Evolutionary conservation across 305 asterid species (phyloP).

Genomic region (Solanum hybrid): DNA sequence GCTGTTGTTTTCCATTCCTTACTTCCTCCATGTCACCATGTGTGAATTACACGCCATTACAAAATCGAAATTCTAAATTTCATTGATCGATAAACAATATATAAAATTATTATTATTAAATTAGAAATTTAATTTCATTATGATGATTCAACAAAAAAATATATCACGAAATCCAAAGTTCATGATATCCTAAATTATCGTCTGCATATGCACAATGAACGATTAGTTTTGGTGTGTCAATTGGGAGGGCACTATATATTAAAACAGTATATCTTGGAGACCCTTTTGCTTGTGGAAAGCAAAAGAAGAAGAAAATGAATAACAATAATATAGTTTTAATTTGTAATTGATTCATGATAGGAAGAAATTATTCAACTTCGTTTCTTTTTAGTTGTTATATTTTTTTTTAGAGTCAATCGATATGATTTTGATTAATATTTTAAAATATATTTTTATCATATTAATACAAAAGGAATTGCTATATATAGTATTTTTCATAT

Average conservation of each 20-base stretch:
- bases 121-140: not conserved
- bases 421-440: not conserved
- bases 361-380: too few relatives aligned
- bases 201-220: not conserved
- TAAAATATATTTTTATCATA: too few relatives aligned
- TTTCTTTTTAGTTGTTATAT: not conserved
- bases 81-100: not conserved
- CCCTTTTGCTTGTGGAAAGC: not conserved
- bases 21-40: not conserved
- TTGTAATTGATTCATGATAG: not conserved
- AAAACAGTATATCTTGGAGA: too few relatives aligned
- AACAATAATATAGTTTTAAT: not conserved
- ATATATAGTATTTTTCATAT: too few relatives aligned
- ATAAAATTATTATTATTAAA: not conserved
- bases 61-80: not conserved
- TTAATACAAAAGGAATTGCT: accelerated
- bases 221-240: not conserved
- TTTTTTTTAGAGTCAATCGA: not conserved
- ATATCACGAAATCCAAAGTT: too few relatives aligned
- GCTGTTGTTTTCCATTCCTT: not conserved
- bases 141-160: too few relatives aligned
- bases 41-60: not conserved
- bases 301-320: too few relatives aligned
- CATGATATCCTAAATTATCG: not conserved
- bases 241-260: too few relatives aligned